A percentile compares a stretch with the other conserved stretches of the same genome.
Evolutionary conservation across 352 stramenopile genomes (phyloP).

Genomic region (Phytophthora sp.): DNA sequence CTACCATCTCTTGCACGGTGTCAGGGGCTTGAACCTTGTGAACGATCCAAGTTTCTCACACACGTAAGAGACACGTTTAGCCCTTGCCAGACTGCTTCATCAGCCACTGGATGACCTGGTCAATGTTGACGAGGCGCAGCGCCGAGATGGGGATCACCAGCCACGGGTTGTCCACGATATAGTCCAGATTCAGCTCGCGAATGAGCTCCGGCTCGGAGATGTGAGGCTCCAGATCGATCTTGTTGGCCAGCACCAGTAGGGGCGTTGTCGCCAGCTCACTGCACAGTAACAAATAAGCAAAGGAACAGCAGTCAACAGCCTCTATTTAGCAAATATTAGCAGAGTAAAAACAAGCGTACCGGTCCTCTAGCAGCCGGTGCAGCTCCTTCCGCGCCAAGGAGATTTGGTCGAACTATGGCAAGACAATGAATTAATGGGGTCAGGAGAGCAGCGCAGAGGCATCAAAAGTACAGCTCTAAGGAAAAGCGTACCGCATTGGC

Average conservation of each 20-base stretch:
- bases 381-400: slow-evolving; percentile 94
- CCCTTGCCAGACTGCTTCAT: slow-evolving; percentile 94
- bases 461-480: not conserved
- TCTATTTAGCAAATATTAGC: not conserved
- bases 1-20: slow-evolving; percentile 16
- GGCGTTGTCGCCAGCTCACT: slow-evolving; percentile 92
- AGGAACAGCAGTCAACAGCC: slow-evolving; percentile 10
- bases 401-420: slow-evolving; percentile 91
- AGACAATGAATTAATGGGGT: not conserved
- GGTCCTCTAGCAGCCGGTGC: slow-evolving; percentile 94
- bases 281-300: slow-evolving; percentile 13
- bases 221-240: slow-evolving; percentile 97
- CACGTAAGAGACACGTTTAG: slow-evolving; percentile 44
- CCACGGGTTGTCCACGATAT: slow-evolving; percentile 99
- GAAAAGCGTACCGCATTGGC: slow-evolving; percentile 88
- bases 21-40: slow-evolving; percentile 9
- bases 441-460: slow-evolving; percentile 1
- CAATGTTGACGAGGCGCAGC: slow-evolving; percentile 96
- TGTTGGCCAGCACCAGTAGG: slow-evolving; percentile 98
- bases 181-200: slow-evolving; percentile 97
- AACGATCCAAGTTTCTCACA: slow-evolving; percentile 7
- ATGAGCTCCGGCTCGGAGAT: slow-evolving; percentile 92
- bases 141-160: slow-evolving; percentile 98
- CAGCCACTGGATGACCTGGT: slow-evolving; percentile 97
- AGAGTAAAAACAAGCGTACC: slow-evolving; percentile 49